Conservation (phyloP, 1,284 basidiomycete genomes). For the Leccinum pachyderme region DNA sequence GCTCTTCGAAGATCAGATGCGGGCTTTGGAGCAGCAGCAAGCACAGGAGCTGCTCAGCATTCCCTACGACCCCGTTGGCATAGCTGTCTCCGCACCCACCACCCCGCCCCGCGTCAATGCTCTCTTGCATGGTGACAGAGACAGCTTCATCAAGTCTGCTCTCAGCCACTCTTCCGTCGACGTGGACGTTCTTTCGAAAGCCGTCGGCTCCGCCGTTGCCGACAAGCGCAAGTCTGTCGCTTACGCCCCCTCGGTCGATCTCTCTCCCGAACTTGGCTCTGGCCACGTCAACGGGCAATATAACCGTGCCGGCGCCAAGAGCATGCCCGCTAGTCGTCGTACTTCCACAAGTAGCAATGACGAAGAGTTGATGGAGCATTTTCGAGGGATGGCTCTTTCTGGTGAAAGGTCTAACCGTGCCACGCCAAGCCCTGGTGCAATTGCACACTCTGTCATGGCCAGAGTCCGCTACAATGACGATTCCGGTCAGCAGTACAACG, state of each 20-base stretch:
- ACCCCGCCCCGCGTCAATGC: slow-evolving; percentile 78
- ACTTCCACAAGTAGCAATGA: slow-evolving; percentile 79
- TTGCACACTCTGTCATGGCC: slow-evolving; percentile 50
- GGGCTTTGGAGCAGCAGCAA: slow-evolving; percentile 87
- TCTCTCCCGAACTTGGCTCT: slow-evolving; percentile 62
- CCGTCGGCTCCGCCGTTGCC: slow-evolving; percentile 57
- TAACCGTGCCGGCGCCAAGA: slow-evolving; percentile 73
- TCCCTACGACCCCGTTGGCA: slow-evolving; percentile 55
- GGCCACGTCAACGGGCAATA: slow-evolving; percentile 49
- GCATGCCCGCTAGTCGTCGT: slow-evolving; percentile 84
- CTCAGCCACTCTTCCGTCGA: slow-evolving; percentile 53
- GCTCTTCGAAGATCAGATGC: slow-evolving; percentile 93
- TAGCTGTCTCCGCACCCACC: slow-evolving; percentile 80
- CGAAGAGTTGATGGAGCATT: slow-evolving; percentile 72
- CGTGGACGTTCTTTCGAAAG: slow-evolving; percentile 57
- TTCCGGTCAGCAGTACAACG: slow-evolving; percentile 64
- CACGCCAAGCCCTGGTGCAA: slow-evolving; percentile 49
- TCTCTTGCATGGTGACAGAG: slow-evolving; percentile 55
- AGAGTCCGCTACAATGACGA: slow-evolving; percentile 51
- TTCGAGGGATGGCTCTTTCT: slow-evolving; percentile 64
- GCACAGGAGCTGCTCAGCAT: slow-evolving; percentile 77
- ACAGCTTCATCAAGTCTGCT: slow-evolving; percentile 43
- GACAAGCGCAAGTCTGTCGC: slow-evolving; percentile 85
- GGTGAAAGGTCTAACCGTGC: slow-evolving; percentile 55
- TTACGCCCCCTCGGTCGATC: slow-evolving; percentile 73